Conservation (phyloP, 1,284 basidiomycete species). For the Exobasidium rhododendri region DNA sequence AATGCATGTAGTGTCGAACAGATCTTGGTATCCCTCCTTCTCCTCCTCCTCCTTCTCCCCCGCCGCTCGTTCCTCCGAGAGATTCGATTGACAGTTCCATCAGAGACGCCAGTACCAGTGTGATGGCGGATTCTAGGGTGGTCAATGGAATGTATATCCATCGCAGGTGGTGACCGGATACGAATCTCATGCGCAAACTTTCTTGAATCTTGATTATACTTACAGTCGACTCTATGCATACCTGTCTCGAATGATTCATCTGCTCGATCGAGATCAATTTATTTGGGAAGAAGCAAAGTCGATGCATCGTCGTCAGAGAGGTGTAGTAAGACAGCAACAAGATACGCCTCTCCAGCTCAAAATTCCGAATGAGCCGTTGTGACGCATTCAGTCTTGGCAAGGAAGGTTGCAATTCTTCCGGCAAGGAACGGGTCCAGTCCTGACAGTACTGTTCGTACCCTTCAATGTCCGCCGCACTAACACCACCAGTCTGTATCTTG, state of each 20-base stretch:
- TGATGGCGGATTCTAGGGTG: not conserved
- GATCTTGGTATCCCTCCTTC: not conserved
- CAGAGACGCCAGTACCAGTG: not conserved
- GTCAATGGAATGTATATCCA: not conserved
- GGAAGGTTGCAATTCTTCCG: not conserved
- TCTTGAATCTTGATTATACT: not conserved
- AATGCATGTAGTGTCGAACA: not conserved
- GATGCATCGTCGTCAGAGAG: not conserved
- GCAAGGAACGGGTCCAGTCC: not conserved
- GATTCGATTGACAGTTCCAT: not conserved
- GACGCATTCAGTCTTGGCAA: not conserved
- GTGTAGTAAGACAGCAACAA: not conserved
- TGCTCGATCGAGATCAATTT: not conserved
- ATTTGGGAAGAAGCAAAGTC: not conserved
- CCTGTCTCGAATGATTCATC: not conserved
- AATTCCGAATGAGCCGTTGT: not conserved
- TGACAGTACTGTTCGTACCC: not conserved
- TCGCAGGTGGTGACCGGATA: not conserved
- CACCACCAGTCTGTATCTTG: not conserved
- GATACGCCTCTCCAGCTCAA: not conserved
- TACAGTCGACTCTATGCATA: not conserved
- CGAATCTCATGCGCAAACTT: not conserved
- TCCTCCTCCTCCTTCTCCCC: too few relatives aligned
- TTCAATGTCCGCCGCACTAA: not conserved
- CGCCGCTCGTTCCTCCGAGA: too few relatives aligned